Evolutionary conservation across 306 rosid species (phyloP).

Genomic region (Quercus wislizeni): DNA sequence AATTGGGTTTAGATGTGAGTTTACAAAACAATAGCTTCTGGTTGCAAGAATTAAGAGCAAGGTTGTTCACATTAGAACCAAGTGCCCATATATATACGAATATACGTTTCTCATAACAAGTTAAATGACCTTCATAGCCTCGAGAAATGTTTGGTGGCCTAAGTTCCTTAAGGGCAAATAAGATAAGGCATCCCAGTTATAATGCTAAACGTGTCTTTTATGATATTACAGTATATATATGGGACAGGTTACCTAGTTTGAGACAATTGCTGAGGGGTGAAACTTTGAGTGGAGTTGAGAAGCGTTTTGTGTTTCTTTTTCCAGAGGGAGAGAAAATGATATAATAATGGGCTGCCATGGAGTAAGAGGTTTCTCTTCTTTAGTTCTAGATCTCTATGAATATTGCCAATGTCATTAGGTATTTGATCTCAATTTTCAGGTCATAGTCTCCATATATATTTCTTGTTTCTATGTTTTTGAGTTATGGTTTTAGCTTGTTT

Average conservation of each 20-base stretch:
- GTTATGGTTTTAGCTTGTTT: too few relatives aligned
- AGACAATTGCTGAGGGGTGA: background rate
- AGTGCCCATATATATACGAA: background rate
- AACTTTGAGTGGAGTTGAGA: background rate
- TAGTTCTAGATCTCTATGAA: background rate
- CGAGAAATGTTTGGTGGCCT: constrained; percentile 1
- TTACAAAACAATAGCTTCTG: background rate
- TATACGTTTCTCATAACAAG: constrained; percentile 15
- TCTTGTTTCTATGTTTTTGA: too few relatives aligned
- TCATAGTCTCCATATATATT: background rate
- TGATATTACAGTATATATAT: constrained; percentile 7
- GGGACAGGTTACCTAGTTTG: background rate
- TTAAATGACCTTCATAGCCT: constrained; percentile 20
- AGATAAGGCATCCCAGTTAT: background rate
- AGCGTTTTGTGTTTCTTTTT: constrained; percentile 1
- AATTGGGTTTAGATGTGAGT: background rate
- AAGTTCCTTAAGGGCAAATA: constrained; percentile 7
- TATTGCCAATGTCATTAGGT: background rate
- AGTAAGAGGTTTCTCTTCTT: constrained; percentile 22
- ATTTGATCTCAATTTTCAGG: background rate
- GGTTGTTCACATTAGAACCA: background rate
- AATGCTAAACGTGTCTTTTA: background rate
- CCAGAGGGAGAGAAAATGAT: constrained; percentile 9
- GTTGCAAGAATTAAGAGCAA: background rate
- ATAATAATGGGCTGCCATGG: constrained; percentile 3